Base-by-base conservation (phyloP, 441 rosid species). In the Erodium trifolium region DNA sequence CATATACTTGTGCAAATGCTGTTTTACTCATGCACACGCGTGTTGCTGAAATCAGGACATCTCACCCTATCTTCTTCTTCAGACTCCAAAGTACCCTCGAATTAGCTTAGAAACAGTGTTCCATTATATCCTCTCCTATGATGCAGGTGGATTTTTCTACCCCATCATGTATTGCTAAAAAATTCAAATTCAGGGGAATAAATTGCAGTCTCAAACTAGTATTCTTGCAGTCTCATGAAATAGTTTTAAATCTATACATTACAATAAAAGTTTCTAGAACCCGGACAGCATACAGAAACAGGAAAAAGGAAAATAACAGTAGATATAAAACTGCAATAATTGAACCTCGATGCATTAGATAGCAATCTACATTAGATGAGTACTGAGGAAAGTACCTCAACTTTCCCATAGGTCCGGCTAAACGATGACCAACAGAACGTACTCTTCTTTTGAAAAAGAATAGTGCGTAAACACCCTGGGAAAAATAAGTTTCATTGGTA, bases 371-470 rank as follows among this genome's bases (percentile, higher is more conserved):
- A 10, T 41, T 65, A 41, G 34, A 45, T 35, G 55, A 19, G 69
- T 19, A 49, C 53, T 69, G 75, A 53, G 45, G 68, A 72, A 66
- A 71, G 49, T 81, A 95, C 98, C 96, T 92, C 82, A 92, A 76
- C 79, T 92, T 95, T 47, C 96, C 96, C 93, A 89, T 87, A 70
- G 95, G 84, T 76, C 85, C 87, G 43, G 98, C 97, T 75, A 95
- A 84, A 12, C 96, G 91, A 55, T 88, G 83, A 76, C 97, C 99
- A 74, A 92, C 84, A 14, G 85, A 71, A 47, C 99, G 95, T 67
- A 89, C 98, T 81, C 91, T 85, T 86, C 99, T 87, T 78, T 86
- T 92, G 78, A 87, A 87, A 77, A 95, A 95, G 75, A 95, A 90
- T 74, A 92, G 81, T 35, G 92, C 97, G 81, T 87, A 92, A 66